phyloP scores from a whole-genome alignment of 805 yeast species.

The Candida vartiovaarae region DNA sequence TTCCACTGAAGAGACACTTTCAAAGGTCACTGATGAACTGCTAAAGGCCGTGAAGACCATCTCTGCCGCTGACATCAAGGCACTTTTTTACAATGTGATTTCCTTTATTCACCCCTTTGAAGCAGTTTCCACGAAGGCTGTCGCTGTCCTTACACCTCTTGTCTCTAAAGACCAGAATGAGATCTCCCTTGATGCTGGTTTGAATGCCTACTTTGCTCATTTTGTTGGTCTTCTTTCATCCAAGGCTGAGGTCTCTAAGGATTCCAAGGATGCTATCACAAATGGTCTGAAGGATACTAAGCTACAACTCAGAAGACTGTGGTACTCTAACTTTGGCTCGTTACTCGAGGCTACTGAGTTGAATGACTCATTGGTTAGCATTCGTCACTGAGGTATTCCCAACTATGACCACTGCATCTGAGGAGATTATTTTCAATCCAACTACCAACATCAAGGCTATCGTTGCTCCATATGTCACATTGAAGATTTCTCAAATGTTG shows the following conservation, averaged over 20 bases:
- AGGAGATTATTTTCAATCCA: constrained; percentile 46
- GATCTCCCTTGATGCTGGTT: constrained; percentile 40
- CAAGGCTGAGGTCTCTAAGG: constrained; percentile 13
- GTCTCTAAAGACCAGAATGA: constrained; percentile 76
- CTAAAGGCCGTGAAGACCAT: constrained; percentile 51
- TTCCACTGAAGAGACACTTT: constrained; percentile 24
- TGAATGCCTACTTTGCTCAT: constrained; percentile 43
- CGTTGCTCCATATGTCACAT: constrained; percentile 46
- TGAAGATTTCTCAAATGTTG: constrained; percentile 21
- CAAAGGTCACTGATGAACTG: constrained; percentile 42
- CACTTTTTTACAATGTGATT: constrained; percentile 41
- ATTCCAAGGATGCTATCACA: constrained; percentile 22
- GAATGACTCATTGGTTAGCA: constrained; percentile 3
- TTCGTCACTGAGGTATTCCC: constrained; percentile 22
- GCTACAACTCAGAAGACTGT: constrained; percentile 51
- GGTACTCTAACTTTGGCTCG: constrained; percentile 52
- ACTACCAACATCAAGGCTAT: constrained; percentile 37
- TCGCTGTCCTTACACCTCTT: constrained; percentile 40
- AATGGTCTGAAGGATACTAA: constrained; percentile 65
- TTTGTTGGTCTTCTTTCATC: constrained; percentile 22
- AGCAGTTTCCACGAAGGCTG: constrained; percentile 31
- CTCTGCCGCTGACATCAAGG: constrained; percentile 60
- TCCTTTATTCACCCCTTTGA: constrained; percentile 23
- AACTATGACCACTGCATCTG: constrained; percentile 25
- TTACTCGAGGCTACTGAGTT: constrained; percentile 15